A percentile compares a stretch with the other conserved stretches of the same genome.
phyloP scores from a whole-genome alignment of 768 basidiomycete species.

The Lepiota venenata region DNA sequence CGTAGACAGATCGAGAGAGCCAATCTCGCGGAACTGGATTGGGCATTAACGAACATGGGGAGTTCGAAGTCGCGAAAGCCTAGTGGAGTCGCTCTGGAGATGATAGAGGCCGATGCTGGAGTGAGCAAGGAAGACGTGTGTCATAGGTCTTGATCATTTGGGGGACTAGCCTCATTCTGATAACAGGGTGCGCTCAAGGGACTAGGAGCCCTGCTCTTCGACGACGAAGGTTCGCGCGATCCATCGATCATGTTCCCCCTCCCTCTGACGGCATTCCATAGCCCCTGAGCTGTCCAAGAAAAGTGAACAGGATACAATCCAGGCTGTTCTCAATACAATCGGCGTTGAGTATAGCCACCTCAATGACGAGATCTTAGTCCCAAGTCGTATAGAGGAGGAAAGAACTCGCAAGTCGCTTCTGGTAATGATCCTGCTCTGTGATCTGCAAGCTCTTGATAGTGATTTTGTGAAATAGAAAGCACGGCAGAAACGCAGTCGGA shows the following conservation, averaged over 20 bases:
- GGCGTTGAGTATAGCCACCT: slow-evolving; percentile 73
- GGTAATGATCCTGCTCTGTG: slow-evolving; percentile 27
- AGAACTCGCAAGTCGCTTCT: slow-evolving; percentile 51
- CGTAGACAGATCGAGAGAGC: slow-evolving; percentile 70
- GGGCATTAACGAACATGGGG: slow-evolving; percentile 73
- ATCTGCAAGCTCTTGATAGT: background rate
- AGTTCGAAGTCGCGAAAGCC: slow-evolving; percentile 23
- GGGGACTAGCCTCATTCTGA: background rate
- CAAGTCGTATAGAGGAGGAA: slow-evolving; percentile 67
- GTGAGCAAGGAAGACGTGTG: slow-evolving; percentile 41
- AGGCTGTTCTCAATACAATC: slow-evolving; percentile 52
- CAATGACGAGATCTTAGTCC: slow-evolving; percentile 67
- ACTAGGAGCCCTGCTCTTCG: slow-evolving; percentile 64
- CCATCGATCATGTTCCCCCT: background rate
- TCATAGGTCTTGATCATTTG: background rate
- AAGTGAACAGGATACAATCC: slow-evolving; percentile 42
- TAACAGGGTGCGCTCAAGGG: slow-evolving; percentile 53
- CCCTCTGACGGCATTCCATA: slow-evolving; percentile 13
- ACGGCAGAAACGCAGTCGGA: slow-evolving; percentile 21
- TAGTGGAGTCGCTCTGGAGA: slow-evolving; percentile 24
- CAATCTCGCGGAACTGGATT: slow-evolving; percentile 69
- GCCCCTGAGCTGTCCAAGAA: slow-evolving; percentile 32
- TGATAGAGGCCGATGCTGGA: slow-evolving; percentile 44
- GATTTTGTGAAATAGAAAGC: slow-evolving; percentile 23
- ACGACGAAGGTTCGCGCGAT: slow-evolving; percentile 48